These are phyloP conservation scores for Hypoxylon fuscum DNA, from an alignment of 495 filamentous ascomycete species.

Conservation along the genomic window DNA sequence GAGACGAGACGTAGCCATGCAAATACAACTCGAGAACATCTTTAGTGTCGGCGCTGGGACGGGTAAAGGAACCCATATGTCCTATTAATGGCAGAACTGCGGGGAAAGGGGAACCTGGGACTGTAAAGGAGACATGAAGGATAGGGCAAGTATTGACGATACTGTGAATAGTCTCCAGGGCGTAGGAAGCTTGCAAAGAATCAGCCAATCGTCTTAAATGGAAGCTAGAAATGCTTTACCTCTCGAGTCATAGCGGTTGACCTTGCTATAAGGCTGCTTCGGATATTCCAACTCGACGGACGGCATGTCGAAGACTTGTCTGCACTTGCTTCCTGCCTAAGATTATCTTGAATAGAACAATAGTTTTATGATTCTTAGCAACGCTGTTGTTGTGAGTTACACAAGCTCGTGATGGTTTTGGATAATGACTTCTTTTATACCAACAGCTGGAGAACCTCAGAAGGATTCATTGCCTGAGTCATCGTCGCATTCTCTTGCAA, in stretches of 20 bases:
- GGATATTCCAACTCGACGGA: conserved; percentile 69
- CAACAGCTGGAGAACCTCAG: neutral
- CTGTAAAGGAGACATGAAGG: conserved; percentile 84
- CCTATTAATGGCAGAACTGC: conserved; percentile 83
- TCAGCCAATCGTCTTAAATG: neutral
- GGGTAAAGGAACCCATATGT: conserved; percentile 75
- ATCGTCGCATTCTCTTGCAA: conserved; percentile 5
- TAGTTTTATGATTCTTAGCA: too few relatives aligned
- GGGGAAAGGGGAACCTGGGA: conserved; percentile 73
- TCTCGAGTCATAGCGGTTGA: conserved; percentile 74
- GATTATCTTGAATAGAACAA: too few relatives aligned
- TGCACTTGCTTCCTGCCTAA: neutral
- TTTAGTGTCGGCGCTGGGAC: conserved; percentile 68
- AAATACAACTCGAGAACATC: conserved; percentile 83
- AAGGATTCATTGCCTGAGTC: conserved; percentile 8
- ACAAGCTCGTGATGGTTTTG: neutral
- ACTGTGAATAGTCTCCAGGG: conserved; percentile 76
- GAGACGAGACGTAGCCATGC: conserved; percentile 85
- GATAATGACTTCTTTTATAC: conserved; percentile 2
- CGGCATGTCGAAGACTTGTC: conserved; percentile 53
- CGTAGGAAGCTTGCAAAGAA: conserved; percentile 69
- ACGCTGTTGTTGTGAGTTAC: neutral
- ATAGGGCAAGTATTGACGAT: conserved; percentile 82
- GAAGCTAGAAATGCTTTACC: conserved; percentile 55
- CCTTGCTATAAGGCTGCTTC: conserved; percentile 70